Conservation (phyloP, 23 red algal genomes). For the Cyanidiococcus yangmingshanensis region DNA sequence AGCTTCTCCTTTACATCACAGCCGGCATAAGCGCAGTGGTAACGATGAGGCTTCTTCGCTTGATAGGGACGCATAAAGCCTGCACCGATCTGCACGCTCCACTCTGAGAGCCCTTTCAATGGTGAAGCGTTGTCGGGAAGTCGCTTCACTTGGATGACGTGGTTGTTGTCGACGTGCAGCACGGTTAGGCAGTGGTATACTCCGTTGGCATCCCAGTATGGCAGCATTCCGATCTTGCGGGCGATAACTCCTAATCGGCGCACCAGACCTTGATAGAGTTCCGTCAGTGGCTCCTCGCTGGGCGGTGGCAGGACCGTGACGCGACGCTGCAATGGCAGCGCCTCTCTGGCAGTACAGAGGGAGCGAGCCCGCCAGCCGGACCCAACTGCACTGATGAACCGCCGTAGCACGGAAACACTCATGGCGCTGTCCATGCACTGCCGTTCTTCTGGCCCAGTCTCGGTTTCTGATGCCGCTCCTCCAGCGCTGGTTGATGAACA, state of each 20-base stretch:
- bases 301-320: not conserved
- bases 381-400: too few species aligned
- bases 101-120: conserved; percentile 29
- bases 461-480: too few species aligned
- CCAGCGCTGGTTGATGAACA: too few species aligned
- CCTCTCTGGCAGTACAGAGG: too few species aligned
- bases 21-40: conserved; percentile 93
- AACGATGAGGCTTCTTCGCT: conserved; percentile 59
- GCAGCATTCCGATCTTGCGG: conserved; percentile 88
- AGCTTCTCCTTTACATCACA: conserved; percentile 79
- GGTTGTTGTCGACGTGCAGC: conserved; percentile 69
- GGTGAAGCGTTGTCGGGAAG: conserved; percentile 29
- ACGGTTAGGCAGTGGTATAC: conserved; percentile 55
- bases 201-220: conserved; percentile 63
- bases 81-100: conserved; percentile 69
- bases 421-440: too few species aligned
- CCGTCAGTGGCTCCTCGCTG: not conserved
- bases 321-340: too few species aligned
- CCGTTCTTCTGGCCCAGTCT: too few species aligned
- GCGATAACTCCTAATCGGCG: conserved; percentile 68
- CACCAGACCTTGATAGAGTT: not conserved
- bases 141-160: conserved; percentile 47
- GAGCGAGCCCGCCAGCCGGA: too few species aligned
- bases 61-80: conserved; percentile 78
- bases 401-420: too few species aligned